phyloP scores from a whole-genome alignment of 371 early-diverging fungal species.

The Choanephora cucurbitarum region DNA sequence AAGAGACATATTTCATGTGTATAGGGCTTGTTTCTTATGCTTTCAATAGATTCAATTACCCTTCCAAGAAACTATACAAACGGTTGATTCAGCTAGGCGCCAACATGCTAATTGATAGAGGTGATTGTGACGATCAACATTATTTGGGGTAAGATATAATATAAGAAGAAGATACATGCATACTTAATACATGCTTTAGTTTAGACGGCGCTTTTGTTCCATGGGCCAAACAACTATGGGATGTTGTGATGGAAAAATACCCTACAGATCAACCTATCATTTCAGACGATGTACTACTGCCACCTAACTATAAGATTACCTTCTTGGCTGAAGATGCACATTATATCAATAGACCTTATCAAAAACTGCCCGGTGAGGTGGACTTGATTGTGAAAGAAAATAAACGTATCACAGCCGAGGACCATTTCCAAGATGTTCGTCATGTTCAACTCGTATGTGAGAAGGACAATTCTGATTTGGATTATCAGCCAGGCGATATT shows the following conservation, averaged over 20 bases:
- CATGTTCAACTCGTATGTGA: constrained; percentile 60
- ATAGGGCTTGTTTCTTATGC: neutral
- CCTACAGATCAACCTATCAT: constrained; percentile 53
- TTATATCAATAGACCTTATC: neutral
- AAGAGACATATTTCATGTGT: constrained; percentile 1
- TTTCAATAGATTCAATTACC: constrained; percentile 83
- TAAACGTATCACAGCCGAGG: constrained; percentile 70
- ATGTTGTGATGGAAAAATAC: constrained; percentile 51
- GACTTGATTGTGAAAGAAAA: constrained; percentile 48
- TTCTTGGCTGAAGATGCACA: constrained; percentile 31
- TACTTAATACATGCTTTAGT: constrained; percentile 29
- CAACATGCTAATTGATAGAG: constrained; percentile 66
- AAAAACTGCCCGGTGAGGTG: constrained; percentile 28
- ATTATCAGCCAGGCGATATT: constrained; percentile 84
- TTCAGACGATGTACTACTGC: constrained; percentile 55
- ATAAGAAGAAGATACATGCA: neutral
- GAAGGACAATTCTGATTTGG: constrained; percentile 17
- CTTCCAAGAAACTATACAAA: constrained; percentile 91
- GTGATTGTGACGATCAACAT: constrained; percentile 98
- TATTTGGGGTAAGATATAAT: constrained; percentile 75
- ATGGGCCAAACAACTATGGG: constrained; percentile 81
- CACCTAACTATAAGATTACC: constrained; percentile 42
- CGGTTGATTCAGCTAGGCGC: constrained; percentile 92
- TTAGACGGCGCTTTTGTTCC: constrained; percentile 86
- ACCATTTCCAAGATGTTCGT: constrained; percentile 92